Conservation (phyloP, 75 land plant species). For the Selaginella tamariscina region DNA sequence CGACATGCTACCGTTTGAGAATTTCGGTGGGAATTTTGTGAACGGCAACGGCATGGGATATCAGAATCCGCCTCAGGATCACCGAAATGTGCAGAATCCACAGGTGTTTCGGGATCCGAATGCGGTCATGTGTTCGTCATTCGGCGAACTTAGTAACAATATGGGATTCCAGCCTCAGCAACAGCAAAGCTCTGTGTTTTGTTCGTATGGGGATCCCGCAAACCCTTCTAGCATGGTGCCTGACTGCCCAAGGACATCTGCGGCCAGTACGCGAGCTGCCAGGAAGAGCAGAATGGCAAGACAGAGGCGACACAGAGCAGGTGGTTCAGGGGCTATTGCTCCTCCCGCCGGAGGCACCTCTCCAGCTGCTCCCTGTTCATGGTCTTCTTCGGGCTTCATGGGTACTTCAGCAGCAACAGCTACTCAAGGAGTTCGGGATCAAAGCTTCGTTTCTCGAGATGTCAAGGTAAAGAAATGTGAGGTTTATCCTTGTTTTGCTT, state of each 20-base stretch:
- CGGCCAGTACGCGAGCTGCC: constrained; percentile 75
- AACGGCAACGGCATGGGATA: too few relatives aligned
- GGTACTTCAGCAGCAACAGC: neutral
- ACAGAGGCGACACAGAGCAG: constrained; percentile 35
- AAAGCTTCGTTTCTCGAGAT: neutral
- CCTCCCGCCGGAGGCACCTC: neutral
- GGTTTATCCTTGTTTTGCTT: neutral
- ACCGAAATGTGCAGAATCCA: neutral
- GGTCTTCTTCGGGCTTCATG: neutral
- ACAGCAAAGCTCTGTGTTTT: too few relatives aligned
- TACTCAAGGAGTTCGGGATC: neutral
- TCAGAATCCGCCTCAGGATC: neutral
- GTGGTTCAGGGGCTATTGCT: neutral
- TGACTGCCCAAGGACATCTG: neutral
- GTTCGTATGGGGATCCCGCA: too few relatives aligned
- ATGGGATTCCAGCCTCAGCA: too few relatives aligned
- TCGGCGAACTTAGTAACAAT: too few relatives aligned
- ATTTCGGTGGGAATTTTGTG: neutral
- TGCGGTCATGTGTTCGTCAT: too few relatives aligned
- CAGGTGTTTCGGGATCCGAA: too few relatives aligned
- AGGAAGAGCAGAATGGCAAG: constrained; percentile 93
- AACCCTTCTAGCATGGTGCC: too few relatives aligned
- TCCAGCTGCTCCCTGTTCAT: neutral
- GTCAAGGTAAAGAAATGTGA: neutral
- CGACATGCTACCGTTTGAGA: neutral